Evolutionary conservation across 2,329 filamentous ascomycete genomes (phyloP), one percentile per base, ranked within the genome.

Genomic region (Colletotrichum abscissum): DNA sequence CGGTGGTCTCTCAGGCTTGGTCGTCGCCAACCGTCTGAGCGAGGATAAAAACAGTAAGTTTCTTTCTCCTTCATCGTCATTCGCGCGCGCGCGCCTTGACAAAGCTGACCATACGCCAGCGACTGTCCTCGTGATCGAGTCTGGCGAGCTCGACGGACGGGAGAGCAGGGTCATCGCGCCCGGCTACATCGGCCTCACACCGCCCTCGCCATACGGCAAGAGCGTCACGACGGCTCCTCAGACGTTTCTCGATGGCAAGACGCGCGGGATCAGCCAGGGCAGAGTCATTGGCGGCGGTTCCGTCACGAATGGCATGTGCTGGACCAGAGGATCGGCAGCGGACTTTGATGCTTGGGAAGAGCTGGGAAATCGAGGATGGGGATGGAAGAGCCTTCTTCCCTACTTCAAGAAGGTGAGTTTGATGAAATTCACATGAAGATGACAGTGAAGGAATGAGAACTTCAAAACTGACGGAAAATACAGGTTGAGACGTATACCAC

Each of bases 401-500:
- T 89, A 89, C 74, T 86, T 89, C 75, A 80, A 81, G 33, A 88
- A 88, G 80, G 85, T 85, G 38, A 63, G 35, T 1, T 7, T 12
- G 6, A 5, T 33, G 4, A 12, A 14, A 8, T 1, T 52, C 1
- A 1, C 1, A 30, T 24, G 5, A 3, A 62, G 0, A 49, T 22
- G 19, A 1, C 7, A 49, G 4, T 49, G 8, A n/a, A 11, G 0
- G 16, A 9, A 9, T 2, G 4, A 11, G 6, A 49, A 22, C 5
- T 4, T 19, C 42, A 9, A n/a, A 11, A n/a, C 26, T 71, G 4
- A 71, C n/a, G 3, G 8, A n/a, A 19, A 0, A 5, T 14, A 19
- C 56, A 84, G 83, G 81, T 79, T 19, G 83, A 85, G 72, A 84
- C 76, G 11, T 85, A 84, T 60, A 80, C 79, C 2, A 62, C 76